Conservation (phyloP, 1,139 yeast species). For the Meyerozyma guilliermondii region DNA sequence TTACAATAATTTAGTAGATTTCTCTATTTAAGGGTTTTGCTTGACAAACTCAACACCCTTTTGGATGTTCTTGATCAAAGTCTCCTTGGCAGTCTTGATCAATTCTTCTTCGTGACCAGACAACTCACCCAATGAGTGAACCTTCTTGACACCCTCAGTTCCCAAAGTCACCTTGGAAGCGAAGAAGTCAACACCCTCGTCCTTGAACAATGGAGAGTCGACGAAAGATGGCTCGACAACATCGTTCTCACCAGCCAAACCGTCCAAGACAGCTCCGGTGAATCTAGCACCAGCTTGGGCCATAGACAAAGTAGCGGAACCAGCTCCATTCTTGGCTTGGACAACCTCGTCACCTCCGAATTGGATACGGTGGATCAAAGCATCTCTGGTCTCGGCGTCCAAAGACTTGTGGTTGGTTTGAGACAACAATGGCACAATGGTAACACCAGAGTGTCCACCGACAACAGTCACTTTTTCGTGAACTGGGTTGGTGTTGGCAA, state of each 20-base stretch:
- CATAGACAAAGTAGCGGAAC: conserved; percentile 94
- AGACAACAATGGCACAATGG: conserved; percentile 86
- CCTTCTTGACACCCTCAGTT: conserved; percentile 49
- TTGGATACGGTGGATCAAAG: conserved; percentile 82
- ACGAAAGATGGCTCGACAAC: conserved; percentile 50
- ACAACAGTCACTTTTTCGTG: conserved; percentile 73
- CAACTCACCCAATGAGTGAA: conserved; percentile 52
- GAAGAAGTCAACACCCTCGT: conserved; percentile 52
- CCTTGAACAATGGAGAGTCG: conserved; percentile 43
- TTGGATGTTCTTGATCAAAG: conserved; percentile 50
- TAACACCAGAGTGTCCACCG: conserved; percentile 96
- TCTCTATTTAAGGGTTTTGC: conserved; percentile 38
- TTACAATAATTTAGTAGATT: background rate
- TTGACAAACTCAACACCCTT: conserved; percentile 56
- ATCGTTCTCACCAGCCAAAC: conserved; percentile 47
- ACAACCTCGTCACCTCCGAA: conserved; percentile 98
- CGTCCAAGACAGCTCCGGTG: conserved; percentile 55
- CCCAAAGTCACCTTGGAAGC: conserved; percentile 62
- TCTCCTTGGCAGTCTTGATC: conserved; percentile 50
- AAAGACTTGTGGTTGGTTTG: conserved; percentile 50
- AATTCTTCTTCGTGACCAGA: conserved; percentile 54
- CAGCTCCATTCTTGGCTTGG: conserved; percentile 90
- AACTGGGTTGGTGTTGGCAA: conserved; percentile 46
- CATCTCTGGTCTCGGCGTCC: conserved; percentile 53
- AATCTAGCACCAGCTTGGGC: conserved; percentile 92